Evolutionary conservation across 352 stramenopile genomes (phyloP), one percentile per base, ranked within the genome.

Genomic region (Phytophthora aleatoria): DNA sequence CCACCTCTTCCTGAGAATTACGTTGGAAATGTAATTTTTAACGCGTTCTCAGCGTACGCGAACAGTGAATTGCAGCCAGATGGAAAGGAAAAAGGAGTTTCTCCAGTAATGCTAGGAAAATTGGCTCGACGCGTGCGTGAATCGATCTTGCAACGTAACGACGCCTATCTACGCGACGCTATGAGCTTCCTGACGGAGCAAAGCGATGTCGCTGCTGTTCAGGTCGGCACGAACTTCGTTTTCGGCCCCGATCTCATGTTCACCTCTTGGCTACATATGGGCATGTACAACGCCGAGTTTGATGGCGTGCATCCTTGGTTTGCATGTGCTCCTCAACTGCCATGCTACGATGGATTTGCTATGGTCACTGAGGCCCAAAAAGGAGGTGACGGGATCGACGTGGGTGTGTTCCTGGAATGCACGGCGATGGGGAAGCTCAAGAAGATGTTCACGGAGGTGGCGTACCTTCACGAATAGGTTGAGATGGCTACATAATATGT

Each of bases 201-300:
- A 30, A 59, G 35, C 1, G 75, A 74, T 20, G 54, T 73, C 39
- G 67, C 56, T 2, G 66, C 73, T 30, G 68, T 85, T 55, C 57
- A 76, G 5, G 67, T 83, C 0, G 69, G 74, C 3, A 76, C 66
- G 6, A 67, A 84, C 33, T 88, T 85, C 50, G 68, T 80, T 52
- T 76, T 85, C 27, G 78, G 81, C 1, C 52, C 63, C 1, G 78
- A 90, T 38, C 53, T 88, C 52, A 82, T 85, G 69, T 86, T 88
- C 71, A 84, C 81, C 38, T 90, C 78, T 9, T 83, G 73, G 72
- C 47, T 64, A 10, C 71, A 85, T 44, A 76, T 84, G 71, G 81
- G 76, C 12, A 87, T 87, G 78, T 88, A 90, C 56, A 76, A 84
- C 31, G 74, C 81, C 1, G 71, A 80, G 28, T 88, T 88, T 65